Evolutionary conservation across 345 rosid genomes (phyloP), one percentile per base, ranked within the genome.

Genomic region (Salix brachista): DNA sequence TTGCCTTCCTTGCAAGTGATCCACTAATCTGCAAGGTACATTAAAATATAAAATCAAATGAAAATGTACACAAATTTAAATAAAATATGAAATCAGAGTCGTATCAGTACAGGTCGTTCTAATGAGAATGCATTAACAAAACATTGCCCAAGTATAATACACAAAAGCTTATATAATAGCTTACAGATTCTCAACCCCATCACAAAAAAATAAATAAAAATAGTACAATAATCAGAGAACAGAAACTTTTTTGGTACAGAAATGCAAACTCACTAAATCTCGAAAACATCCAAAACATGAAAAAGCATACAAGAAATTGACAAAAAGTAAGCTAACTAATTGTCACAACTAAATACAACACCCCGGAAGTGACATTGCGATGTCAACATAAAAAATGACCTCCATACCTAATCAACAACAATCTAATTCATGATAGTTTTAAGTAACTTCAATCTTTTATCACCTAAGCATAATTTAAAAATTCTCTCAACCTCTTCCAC

Each of bases 1-100:
- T 94, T 41, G 97, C 95, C 80, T 69, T 84, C 79, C 91, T 80
- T 10, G 97, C 97, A 70, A 91, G 87, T 0, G 95, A 93, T 61
- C 94, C 98, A 34, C 79, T 93, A 48, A 93, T 77, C 98, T 90
- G 80, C 42, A 52, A 17, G 10, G 19, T 18, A 18, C 58, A 79
- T 39, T 26, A 21, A 8, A 36, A 75, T 3, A 28, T 1, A 0
- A 19, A 65, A 65, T 32, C 36, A 32, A 16, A 30, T 65, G 68
- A 65, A 34, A 7, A 65, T 30, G 68, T 3, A 14, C 1, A 32
- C 68, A 65, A 30, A 65, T 0, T 0, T 58, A 58, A 58, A 58
- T n/a, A 58, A 58, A 58, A 1, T 26, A 58, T 3, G 13, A n/a
- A 58, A 58, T 0, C 62, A 56, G 28, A 8, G 62, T 56, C 0